These are phyloP conservation scores for Mucor saturninus DNA, from an alignment of 371 early-diverging fungal genomes.

Conservation along the genomic window DNA sequence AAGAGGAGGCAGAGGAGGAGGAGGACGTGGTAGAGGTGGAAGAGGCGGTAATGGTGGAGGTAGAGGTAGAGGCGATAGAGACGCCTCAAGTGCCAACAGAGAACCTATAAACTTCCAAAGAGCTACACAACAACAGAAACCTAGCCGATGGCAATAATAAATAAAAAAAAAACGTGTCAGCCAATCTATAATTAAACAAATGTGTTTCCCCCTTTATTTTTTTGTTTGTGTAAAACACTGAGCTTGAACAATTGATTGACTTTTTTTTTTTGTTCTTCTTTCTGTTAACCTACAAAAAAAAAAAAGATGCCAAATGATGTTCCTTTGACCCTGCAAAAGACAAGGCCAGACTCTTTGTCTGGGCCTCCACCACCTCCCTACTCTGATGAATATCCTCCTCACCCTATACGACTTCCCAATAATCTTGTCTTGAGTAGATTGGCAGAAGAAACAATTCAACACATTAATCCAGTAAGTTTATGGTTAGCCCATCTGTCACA, in stretches of 20 bases:
- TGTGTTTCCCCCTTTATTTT: neutral
- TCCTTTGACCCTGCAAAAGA: neutral
- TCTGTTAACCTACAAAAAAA: neutral
- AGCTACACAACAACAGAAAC: conserved; percentile 21
- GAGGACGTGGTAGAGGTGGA: conserved; percentile 45
- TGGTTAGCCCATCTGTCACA: neutral
- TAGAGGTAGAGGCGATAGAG: conserved; percentile 44
- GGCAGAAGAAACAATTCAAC: conserved; percentile 7
- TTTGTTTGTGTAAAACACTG: neutral
- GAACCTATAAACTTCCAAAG: conserved; percentile 40
- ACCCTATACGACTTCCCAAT: conserved; percentile 3
- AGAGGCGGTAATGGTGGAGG: conserved; percentile 43
- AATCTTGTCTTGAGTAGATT: neutral
- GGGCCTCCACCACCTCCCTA: conserved; percentile 17
- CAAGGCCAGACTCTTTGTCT: neutral
- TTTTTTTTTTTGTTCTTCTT: neutral
- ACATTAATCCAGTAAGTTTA: neutral
- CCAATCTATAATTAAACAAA: neutral
- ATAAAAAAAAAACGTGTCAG: conserved; percentile 1
- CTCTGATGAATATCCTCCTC: neutral
- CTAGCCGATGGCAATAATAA: conserved; percentile 24
- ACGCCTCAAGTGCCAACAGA: conserved; percentile 25
- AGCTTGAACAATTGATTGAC: conserved; percentile 4
- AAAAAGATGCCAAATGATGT: conserved; percentile 13
- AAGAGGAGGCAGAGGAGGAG: conserved; percentile 43